Evolutionary conservation across 345 rosid species (phyloP).

Genomic region (Syzygium aromaticum): DNA sequence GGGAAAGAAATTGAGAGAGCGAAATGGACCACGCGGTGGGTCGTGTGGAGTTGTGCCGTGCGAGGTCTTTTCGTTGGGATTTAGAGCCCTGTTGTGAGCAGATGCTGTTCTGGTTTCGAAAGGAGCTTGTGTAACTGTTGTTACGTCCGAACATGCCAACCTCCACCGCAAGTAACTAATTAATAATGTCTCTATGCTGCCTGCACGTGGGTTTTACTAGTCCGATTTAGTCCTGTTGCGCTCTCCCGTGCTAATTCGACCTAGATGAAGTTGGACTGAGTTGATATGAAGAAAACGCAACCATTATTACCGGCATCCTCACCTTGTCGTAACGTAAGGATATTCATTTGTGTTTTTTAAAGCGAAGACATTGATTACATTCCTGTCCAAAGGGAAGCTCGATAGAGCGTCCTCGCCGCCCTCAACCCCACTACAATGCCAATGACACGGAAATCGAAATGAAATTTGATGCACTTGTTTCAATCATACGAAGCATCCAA

Average conservation of each 20-base stretch:
- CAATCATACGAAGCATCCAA: too few species aligned
- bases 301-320: rapidly evolving
- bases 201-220: not conserved
- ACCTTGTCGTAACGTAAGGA: too few species aligned
- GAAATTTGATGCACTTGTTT: too few species aligned
- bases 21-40: not conserved
- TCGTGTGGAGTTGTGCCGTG: not conserved
- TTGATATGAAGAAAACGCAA: not conserved
- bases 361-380: too few species aligned
- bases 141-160: not conserved
- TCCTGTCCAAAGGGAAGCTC: too few species aligned
- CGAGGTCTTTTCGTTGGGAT: not conserved
- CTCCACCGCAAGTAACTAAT: not conserved
- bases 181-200: not conserved
- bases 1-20: not conserved
- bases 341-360: too few species aligned
- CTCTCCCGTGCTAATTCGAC: not conserved
- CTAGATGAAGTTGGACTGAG: rapidly evolving
- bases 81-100: not conserved
- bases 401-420: too few species aligned
- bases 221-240: not conserved
- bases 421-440: too few species aligned
- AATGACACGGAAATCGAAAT: too few species aligned
- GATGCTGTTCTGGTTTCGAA: not conserved
- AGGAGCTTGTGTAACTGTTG: not conserved